Evolutionary conservation across 371 early-diverging fungal genomes (phyloP), one percentile per base, ranked within the genome.

Genomic region (Actinomortierella wolfii): DNA sequence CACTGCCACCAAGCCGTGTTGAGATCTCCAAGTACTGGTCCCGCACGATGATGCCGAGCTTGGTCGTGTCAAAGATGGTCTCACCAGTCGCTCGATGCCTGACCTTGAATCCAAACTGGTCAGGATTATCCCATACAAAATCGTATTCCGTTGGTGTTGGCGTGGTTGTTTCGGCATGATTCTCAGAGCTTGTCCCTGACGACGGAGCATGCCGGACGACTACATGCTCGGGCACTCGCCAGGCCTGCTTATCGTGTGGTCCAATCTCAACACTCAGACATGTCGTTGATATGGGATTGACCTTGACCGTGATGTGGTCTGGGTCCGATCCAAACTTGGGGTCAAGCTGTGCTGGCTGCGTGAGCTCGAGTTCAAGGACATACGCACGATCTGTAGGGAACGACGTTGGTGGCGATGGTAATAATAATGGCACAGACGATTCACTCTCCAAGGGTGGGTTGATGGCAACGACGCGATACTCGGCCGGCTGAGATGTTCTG

Each of bases 21-120:
- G 81, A 71, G 15, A 90, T 24, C 61, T 89, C 88, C 3, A 90
- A 59, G 53, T 87, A 90, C 70, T 87, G 85, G 64, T 87, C 85
- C 59, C 87, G 81, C 59, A 87, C 87, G 9, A 89, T 79, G 43
- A 89, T 56, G 1, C 83, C 81, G 18, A 76, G 11, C 5, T 78
- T 77, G 0, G 74, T 61, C 5, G 86, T 86, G 59, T 86, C 85
- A 64, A 89, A 89, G 18, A 88, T 56, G 9, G 69, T 57, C 9
- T 73, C 77, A 15, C 71, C 65, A 15, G 78, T 79, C 5, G 56
- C 59, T 53, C 71, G 82, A 14, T 88, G 82, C 1, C 63, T 44
- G 3, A 89, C 81, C 29, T 65, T 67, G 62, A 87, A 86, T 5
- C 83, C 74, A 40, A 87, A 86, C 15, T 80, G 76, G 15, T 74